Percentiles rank a stretch among this genome's conserved stretches.
phyloP scores from a whole-genome alignment of 2,329 filamentous ascomycete species.

The Aaosphaeria arxii region DNA sequence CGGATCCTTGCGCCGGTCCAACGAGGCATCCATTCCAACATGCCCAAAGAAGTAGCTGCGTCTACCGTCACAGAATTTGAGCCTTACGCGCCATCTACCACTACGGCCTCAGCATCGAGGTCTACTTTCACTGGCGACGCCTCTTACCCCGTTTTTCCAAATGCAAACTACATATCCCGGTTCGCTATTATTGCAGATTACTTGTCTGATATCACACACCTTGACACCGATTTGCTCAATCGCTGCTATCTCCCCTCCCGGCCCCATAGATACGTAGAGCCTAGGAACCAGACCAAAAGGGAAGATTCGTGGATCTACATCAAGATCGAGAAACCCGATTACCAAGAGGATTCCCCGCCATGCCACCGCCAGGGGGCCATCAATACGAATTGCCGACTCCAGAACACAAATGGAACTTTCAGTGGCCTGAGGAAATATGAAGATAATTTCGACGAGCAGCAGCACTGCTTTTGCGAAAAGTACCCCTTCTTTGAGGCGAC shows the following conservation, averaged over 20 bases:
- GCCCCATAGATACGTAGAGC: neutral
- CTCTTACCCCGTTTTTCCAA: constrained; percentile 1
- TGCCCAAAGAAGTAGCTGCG: too few relatives aligned
- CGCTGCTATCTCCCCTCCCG: neutral
- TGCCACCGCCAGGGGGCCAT: constrained; percentile 2
- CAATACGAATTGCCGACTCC: constrained; percentile 1
- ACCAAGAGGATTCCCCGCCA: neutral
- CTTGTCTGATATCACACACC: neutral
- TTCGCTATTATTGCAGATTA: neutral
- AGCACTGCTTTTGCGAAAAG: constrained; percentile 1
- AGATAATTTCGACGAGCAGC: constrained; percentile 1
- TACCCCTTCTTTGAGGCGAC: constrained; percentile 1
- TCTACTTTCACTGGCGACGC: neutral
- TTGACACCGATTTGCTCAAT: constrained; percentile 1
- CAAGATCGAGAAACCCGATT: constrained; percentile 1
- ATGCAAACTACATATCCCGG: neutral
- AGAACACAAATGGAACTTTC: neutral
- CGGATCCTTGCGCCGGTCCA: too few relatives aligned
- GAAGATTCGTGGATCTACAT: neutral
- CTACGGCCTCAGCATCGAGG: neutral
- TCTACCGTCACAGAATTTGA: too few relatives aligned
- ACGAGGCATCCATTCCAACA: too few relatives aligned
- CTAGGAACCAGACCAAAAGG: neutral
- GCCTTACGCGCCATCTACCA: too few relatives aligned
- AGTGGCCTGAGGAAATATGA: neutral